A percentile compares a stretch with the other conserved stretches of the same genome.
Conservation (phyloP, 108 stramenopile species). For the Hondaea fermentalgiana region DNA sequence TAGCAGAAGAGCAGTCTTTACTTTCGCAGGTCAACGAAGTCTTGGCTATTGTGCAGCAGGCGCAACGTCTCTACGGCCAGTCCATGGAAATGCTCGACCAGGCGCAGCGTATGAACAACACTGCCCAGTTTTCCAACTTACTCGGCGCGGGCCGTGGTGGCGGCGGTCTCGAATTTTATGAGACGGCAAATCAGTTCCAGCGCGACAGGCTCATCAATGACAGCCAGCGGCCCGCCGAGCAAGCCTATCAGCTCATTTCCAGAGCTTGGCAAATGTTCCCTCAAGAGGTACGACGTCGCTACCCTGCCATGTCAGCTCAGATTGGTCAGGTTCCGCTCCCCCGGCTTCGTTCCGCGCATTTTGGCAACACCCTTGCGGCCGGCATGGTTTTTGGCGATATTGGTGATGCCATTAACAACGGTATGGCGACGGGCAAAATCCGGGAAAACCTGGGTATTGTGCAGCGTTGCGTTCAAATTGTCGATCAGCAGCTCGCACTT, state of each 20-base stretch:
- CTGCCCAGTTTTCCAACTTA: neutral
- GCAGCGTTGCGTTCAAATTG: neutral
- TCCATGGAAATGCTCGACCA: neutral
- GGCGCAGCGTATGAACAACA: neutral
- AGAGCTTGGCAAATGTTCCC: neutral
- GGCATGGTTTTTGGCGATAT: neutral
- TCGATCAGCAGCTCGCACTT: neutral
- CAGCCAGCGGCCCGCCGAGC: neutral
- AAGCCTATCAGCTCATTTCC: neutral
- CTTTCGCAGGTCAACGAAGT: neutral
- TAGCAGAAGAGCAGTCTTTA: neutral
- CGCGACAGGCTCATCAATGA: neutral
- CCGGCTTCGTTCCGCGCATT: neutral
- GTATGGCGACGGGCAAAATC: neutral
- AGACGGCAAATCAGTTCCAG: neutral
- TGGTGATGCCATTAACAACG: neutral
- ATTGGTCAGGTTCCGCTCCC: neutral
- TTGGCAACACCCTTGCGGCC: neutral
- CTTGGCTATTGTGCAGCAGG: neutral
- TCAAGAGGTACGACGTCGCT: neutral
- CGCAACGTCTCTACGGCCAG: neutral
- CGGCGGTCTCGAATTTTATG: neutral
- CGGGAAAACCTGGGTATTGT: neutral
- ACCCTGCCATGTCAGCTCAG: neutral
- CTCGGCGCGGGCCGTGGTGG: neutral